Evolutionary conservation across 2,329 filamentous ascomycete species (phyloP), one percentile per base, ranked within the genome.

Genomic region (Colletotrichum abscissum): DNA sequence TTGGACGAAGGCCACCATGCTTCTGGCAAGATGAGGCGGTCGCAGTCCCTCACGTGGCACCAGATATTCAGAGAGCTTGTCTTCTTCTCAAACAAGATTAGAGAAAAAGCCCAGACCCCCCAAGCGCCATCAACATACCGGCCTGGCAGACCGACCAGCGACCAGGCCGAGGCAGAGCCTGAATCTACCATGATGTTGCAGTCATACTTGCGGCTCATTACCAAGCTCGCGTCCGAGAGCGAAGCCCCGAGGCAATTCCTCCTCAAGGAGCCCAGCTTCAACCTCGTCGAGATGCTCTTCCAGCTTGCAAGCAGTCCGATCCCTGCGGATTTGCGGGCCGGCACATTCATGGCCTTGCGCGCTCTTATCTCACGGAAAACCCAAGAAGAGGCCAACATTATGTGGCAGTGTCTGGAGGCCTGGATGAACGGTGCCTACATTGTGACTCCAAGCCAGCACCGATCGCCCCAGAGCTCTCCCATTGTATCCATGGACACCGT

Each of bases 121-220:
- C 92, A 90, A 74, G 80, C 84, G 22, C 82, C 88, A 16, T 80
- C 88, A 19, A 22, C 67, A 4, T 89, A 90, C 77, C 88, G 91
- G 74, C 81, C 88, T 67, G 88, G 89, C 59, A 92, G 94, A 80
- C 85, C 90, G 58, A 86, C 89, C 56, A 86, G 86, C 22, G 92
- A 93, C 57, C 89, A 93, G 73, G 91, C 94, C 73, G 95, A 97
- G 80, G 88, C 89, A 33, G 96, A 98, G 80, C 94, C 95, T 4
- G 97, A 99, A 81, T 97, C 94, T 54, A 92, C 93, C n/a, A 94
- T 98, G 83, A 98, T 99, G 94, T 88, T 99, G 33, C 95, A 98
- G 80, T 96, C 95, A 77, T 98, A 98, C 80, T 87, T 99, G 65
- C 92, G 96, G 35, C 88, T 99, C 5, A 93, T 98, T 77, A 91